Base-by-base conservation (phyloP, 2,329 filamentous ascomycete genomes). In the Stagonosporopsis tanaceti region DNA sequence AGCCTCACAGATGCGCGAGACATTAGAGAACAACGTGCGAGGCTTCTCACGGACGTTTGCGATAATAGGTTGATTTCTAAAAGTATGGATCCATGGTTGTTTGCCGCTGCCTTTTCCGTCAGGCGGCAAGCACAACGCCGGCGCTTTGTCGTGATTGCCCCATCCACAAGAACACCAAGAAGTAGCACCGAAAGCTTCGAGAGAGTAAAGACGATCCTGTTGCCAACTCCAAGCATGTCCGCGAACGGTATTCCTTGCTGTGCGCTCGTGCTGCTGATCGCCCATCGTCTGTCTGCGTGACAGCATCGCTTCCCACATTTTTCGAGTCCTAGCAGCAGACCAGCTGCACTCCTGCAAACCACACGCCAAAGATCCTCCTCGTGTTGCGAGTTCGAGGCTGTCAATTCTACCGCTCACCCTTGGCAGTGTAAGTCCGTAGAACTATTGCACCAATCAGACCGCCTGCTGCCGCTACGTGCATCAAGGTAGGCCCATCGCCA, bases 361-460 rank as follows among this genome's bases (percentile, higher is more conserved):
- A 47, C 35, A 44, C 42, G 30, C 44, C 42, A 44, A 22, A 17
- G 14, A 57, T 47, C 17, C 42, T 22, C 54, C 54, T 52, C 44
- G 54, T 57, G 54, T 42, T 38, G 48, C 28, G 20, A 47, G 38
- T 32, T 39, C 25, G 54, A 52, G 42, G 48, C 54, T 52, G 30
- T 47, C 42, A 24, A 22, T 7, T 39, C 41, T 47, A n/a, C 39
- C 17, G 44, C 28, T 24, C 24, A 14, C 39, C 27, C 54, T 45
- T 57, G 48, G 48, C 48, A 40, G 30, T 39, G 48, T 38, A 47
- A 30, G 30, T 22, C 47, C 24, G 25, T 28, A 40, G 44, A 45
- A 30, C 34, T 15, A 25, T 53, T 28, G 39, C 48, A 45, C 54
- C 54, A 57, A 57, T 57, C 48, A 57, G 22, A 50, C 34, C n/a